phyloP scores from a whole-genome alignment of 2,329 filamentous ascomycete species.

The Aspergillus unguis region DNA sequence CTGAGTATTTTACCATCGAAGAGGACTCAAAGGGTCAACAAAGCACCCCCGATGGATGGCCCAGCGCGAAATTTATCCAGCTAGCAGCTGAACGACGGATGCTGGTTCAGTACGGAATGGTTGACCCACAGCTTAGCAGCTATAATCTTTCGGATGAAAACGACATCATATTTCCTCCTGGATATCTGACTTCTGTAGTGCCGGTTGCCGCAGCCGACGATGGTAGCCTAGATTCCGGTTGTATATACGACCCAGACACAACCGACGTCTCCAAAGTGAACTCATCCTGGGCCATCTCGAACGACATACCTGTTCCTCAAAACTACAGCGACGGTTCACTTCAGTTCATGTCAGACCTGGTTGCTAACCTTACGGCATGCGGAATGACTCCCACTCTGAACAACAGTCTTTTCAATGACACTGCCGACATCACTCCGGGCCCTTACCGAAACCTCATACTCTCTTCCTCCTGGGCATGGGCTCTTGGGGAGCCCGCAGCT shows the following conservation, averaged over 20 bases:
- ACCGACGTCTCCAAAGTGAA: conserved; percentile 45
- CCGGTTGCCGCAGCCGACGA: conserved; percentile 34
- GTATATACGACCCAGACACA: conserved; percentile 49
- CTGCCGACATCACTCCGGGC: conserved; percentile 47
- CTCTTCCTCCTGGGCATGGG: conserved; percentile 60
- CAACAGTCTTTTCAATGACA: conserved; percentile 49
- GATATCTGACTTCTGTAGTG: conserved; percentile 42
- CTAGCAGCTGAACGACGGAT: conserved; percentile 53
- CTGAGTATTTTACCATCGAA: conserved; percentile 52
- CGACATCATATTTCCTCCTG: conserved; percentile 50
- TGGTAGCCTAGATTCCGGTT: conserved; percentile 50
- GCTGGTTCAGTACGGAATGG: conserved; percentile 53
- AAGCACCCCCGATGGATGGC: conserved; percentile 61
- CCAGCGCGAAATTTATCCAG: conserved; percentile 58
- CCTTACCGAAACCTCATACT: conserved; percentile 52
- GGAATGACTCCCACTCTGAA: conserved; percentile 62
- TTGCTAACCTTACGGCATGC: conserved; percentile 50
- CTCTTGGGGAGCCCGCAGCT: conserved; percentile 51
- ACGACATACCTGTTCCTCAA: conserved; percentile 26
- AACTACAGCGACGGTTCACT: conserved; percentile 28
- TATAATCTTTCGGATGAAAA: conserved; percentile 57
- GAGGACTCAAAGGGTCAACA: conserved; percentile 33
- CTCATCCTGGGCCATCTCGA: conserved; percentile 52
- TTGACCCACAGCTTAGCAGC: conserved; percentile 55
- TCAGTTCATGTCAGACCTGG: conserved; percentile 31